Conservation (phyloP, 1,284 basidiomycete species). For the Entoloma clypeatum region DNA sequence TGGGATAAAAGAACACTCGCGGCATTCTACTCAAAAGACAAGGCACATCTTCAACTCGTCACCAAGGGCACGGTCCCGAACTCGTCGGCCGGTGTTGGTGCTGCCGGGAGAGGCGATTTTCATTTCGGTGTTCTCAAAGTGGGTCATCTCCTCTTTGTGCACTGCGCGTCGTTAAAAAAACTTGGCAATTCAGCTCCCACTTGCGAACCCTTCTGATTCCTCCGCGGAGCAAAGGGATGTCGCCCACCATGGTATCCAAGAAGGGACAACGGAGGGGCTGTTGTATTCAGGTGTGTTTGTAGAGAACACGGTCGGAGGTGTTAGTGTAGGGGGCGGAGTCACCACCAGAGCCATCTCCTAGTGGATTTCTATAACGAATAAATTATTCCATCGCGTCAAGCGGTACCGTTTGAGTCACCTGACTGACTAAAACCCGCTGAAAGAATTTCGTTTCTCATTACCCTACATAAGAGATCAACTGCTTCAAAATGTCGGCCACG, state of each 20-base stretch:
- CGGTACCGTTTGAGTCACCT: constrained; percentile 16
- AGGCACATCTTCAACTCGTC: constrained; percentile 35
- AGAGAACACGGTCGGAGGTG: constrained; percentile 24
- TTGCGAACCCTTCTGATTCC: constrained; percentile 46
- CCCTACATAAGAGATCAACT: no score
- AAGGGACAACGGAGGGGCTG: constrained; percentile 50
- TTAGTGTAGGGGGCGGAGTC: constrained; percentile 8
- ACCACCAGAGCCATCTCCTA: not conserved
- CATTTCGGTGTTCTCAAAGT: constrained; percentile 58
- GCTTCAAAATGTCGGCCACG: constrained; percentile 18
- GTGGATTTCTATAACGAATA: no score
- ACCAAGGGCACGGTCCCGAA: constrained; percentile 38
- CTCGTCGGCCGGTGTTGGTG: constrained; percentile 35
- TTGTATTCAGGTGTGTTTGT: constrained; percentile 58
- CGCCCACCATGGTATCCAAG: constrained; percentile 54
- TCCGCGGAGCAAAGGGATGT: constrained; percentile 48
- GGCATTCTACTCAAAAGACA: constrained; percentile 47
- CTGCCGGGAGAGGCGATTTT: constrained; percentile 52
- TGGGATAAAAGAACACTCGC: constrained; percentile 49
- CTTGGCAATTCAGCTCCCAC: constrained; percentile 41
- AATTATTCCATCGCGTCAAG: no score
- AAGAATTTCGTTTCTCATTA: no score
- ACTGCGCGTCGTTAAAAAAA: not conserved
- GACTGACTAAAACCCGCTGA: constrained; percentile 14
- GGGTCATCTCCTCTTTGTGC: constrained; percentile 8